A percentile compares a stretch with the other conserved stretches of the same genome.
Conservation (phyloP, 1,139 yeast genomes). For the Taphrina communis region DNA sequence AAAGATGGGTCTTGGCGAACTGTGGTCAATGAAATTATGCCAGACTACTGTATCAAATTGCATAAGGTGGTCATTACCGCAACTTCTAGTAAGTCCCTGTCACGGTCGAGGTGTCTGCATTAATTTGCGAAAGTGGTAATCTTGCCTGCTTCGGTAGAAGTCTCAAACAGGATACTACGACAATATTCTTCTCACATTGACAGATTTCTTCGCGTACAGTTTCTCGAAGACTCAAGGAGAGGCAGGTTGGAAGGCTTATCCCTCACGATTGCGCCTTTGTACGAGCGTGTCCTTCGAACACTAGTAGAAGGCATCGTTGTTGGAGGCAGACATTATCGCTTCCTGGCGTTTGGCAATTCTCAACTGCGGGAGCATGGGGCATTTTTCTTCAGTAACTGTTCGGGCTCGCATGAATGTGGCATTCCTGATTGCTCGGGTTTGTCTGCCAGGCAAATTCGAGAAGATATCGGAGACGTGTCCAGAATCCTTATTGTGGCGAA, state of each 20-base stretch:
- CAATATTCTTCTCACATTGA: constrained; percentile 19
- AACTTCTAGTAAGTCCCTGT: constrained; percentile 3
- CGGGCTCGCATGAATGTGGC: constrained; percentile 6
- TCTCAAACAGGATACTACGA: constrained; percentile 36
- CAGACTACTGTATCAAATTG: constrained; percentile 15
- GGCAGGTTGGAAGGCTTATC: constrained; percentile 9
- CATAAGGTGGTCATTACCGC: constrained; percentile 24
- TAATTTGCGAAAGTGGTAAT: neutral
- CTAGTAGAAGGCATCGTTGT: constrained; percentile 37
- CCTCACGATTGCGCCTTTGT: constrained; percentile 13
- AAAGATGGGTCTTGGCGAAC: neutral
- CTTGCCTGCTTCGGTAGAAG: constrained; percentile 25
- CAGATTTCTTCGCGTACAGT: constrained; percentile 35
- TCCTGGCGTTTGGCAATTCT: constrained; percentile 43
- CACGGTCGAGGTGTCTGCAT: neutral
- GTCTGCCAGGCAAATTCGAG: constrained; percentile 37
- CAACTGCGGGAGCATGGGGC: constrained; percentile 45
- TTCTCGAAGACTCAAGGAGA: constrained; percentile 26
- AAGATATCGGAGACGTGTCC: constrained; percentile 42
- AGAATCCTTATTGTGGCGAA: constrained; percentile 35
- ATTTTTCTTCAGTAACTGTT: constrained; percentile 37
- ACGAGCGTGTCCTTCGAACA: constrained; percentile 37
- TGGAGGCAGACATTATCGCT: constrained; percentile 41
- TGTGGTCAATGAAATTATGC: neutral
- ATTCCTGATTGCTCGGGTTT: constrained; percentile 18